Percentiles rank a stretch among this genome's conserved stretches.
Conservation (phyloP, 257 asterid genomes). For the Plantago major region DNA sequence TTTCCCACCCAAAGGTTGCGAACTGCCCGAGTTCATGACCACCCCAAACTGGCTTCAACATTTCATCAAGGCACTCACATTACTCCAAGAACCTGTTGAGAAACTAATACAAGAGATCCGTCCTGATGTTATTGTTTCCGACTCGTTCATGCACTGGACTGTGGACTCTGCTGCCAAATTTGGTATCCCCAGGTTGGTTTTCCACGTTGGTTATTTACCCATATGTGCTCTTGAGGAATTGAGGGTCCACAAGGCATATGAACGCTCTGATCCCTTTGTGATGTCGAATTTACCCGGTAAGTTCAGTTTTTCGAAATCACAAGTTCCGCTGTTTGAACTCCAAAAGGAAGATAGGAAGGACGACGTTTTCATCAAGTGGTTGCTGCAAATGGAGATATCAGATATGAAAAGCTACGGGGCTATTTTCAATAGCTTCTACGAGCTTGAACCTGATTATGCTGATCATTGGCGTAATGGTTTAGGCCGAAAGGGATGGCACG, state of each 20-base stretch:
- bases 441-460: neutral
- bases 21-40: constrained; percentile 20
- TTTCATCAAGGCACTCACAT: constrained; percentile 7
- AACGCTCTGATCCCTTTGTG: neutral
- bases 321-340: neutral
- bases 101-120: constrained; percentile 12
- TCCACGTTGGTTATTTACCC: constrained; percentile 14
- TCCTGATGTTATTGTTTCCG: constrained; percentile 22
- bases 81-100: constrained; percentile 22
- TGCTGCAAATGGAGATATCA: neutral
- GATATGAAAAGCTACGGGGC: neutral
- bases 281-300: neutral
- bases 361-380: neutral
- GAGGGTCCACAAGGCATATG: neutral
- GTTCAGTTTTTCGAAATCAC: neutral
- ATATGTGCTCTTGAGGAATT: constrained; percentile 16
- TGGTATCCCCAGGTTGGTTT: constrained; percentile 22
- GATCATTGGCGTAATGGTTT: neutral
- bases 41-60: neutral
- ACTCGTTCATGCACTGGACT: constrained; percentile 23
- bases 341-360: neutral
- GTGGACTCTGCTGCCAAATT: constrained; percentile 17
- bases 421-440: neutral
- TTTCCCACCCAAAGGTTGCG: constrained; percentile 11
- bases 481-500: too few relatives aligned